A percentile compares a stretch with the other conserved stretches of the same genome.
phyloP scores from a whole-genome alignment of 2,329 filamentous ascomycete genomes.

The Phyllosticta citrichinensis region DNA sequence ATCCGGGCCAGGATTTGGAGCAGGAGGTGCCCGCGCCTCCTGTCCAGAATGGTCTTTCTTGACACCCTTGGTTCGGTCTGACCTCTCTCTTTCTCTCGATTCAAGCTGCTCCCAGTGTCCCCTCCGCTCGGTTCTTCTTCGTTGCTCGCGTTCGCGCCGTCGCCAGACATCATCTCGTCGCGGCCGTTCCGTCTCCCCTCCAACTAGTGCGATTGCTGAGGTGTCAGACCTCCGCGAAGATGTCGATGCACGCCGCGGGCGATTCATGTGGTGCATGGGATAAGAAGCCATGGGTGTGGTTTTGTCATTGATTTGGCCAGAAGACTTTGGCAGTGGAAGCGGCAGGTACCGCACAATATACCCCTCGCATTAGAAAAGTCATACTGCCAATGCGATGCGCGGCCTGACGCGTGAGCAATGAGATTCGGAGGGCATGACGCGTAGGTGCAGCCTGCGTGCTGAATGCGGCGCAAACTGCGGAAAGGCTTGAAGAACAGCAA shows the following conservation, averaged over 20 bases:
- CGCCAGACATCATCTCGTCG: not conserved
- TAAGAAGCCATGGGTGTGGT: not conserved
- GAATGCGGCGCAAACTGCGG: not conserved
- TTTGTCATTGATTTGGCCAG: not conserved
- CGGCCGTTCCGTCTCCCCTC: not conserved
- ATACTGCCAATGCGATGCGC: not conserved
- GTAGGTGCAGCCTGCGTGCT: not conserved
- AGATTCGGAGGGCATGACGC: not conserved
- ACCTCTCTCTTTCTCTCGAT: slow-evolving; percentile 7
- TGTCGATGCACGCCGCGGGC: not conserved
- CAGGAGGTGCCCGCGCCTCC: not conserved
- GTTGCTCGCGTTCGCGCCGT: not conserved
- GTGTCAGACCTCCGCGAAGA: not conserved
- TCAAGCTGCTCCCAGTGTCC: not conserved
- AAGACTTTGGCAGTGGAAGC: not conserved
- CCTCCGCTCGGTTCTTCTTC: not conserved
- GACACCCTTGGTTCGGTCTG: not conserved
- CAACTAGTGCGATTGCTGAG: not conserved
- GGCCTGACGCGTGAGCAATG: not conserved
- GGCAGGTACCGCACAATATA: not conserved
- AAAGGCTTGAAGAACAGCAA: not conserved
- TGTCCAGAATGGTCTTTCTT: not conserved
- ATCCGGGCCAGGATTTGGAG: not conserved
- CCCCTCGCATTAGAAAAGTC: not conserved
- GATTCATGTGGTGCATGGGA: not conserved